These are phyloP conservation scores for Xerocomus nothofagi DNA, from an alignment of 1,284 basidiomycete species.

Conservation along the genomic window DNA sequence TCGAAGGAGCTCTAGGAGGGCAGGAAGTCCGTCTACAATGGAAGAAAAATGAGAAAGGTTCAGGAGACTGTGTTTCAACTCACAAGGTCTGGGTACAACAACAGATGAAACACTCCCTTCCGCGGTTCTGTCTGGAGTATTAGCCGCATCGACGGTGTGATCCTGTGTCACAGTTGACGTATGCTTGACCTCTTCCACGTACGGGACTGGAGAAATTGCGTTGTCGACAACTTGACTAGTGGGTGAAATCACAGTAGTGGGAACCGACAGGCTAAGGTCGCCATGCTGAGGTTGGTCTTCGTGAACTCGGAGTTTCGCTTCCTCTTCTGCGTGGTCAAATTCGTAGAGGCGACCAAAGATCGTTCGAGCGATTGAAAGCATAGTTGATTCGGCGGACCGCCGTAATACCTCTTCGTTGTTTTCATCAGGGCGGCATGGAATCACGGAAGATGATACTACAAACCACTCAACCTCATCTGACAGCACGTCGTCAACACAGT, in stretches of 20 bases:
- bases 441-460: slow-evolving; percentile 35
- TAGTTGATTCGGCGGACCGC: slow-evolving; percentile 91
- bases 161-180: not conserved
- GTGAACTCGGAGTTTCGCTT: slow-evolving; percentile 53
- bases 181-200: slow-evolving; percentile 4
- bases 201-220: slow-evolving; percentile 6
- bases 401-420: slow-evolving; percentile 75
- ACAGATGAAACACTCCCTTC: slow-evolving; percentile 15
- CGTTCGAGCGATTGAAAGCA: slow-evolving; percentile 83
- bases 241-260: slow-evolving; percentile 16
- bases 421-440: slow-evolving; percentile 17
- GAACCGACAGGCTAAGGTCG: slow-evolving; percentile 63
- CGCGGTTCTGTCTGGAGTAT: not conserved
- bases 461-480: slow-evolving; percentile 92
- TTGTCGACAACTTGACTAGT: slow-evolving; percentile 7
- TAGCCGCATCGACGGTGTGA: not conserved
- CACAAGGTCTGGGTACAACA: slow-evolving; percentile 26
- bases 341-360: slow-evolving; percentile 76
- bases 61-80: slow-evolving; percentile 5
- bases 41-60: slow-evolving; percentile 4
- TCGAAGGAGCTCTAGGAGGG: slow-evolving; percentile 89
- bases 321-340: slow-evolving; percentile 67
- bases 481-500: slow-evolving; percentile 97
- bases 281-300: slow-evolving; percentile 52
- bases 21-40: slow-evolving; percentile 80